Evolutionary conservation across 2,329 filamentous ascomycete species (phyloP), one percentile per base, ranked within the genome.

Genomic region (Colletotrichum filicis): DNA sequence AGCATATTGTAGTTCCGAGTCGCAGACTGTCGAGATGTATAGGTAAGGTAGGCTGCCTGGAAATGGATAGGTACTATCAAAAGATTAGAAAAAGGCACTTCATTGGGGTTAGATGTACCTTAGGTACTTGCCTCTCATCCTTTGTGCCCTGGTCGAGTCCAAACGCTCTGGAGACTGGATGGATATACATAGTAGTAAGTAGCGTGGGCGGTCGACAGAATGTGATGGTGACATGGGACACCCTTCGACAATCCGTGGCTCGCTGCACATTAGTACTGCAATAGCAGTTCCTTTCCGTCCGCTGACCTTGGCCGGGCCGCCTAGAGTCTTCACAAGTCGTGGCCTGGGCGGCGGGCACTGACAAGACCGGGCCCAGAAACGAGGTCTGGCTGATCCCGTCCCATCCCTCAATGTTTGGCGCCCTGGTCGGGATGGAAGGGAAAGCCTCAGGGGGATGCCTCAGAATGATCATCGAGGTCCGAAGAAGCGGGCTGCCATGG

Each of bases 211-310:
- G 22, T 35, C 52, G 26, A 28, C 24, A 24, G 32, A 37, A 22
- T 35, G 37, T 30, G 58, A 19, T 16, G 11, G 42, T 42, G 64
- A 62, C 69, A 72, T 72, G 66, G 69, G 35, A 72, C 7, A 53
- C 59, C 59, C 66, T 64, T 46, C 37, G 24, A 69, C 22, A n/a
- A 19, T 24, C 19, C 57, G 53, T 28, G 4, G 16, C n/a, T 28
- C 26, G 37, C 59, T 61, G 37, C 37, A 16, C 26, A 62, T 22
- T 32, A 62, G 59, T 30, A 62, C 59, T 52, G 59, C 37, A 30
- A 32, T n/a, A 62, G 24, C 24, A 68, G 68, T 66, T 26, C 49
- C 9, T 60, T 71, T 56, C 28, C 56, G 60, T 59, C 26, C 46
- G 24, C 57, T 62, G 49, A 53, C 65, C 65, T 71, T 71, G 69